Evolutionary conservation across 805 yeast species (phyloP).

Genomic region (Priceomyces haplophilus): DNA sequence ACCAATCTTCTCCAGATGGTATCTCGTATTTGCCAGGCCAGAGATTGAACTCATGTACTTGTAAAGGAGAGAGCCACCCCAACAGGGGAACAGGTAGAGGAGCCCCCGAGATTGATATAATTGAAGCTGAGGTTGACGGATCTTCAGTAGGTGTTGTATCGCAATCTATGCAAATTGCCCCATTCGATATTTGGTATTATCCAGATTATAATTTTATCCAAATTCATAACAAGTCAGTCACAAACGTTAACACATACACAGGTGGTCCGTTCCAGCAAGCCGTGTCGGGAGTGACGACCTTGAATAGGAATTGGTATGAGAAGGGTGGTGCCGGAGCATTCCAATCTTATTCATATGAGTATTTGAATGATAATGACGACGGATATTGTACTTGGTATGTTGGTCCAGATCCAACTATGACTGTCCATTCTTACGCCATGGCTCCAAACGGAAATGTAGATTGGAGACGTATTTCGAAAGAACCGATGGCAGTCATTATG

Average conservation of each 20-base stretch:
- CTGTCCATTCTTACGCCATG: conserved; percentile 45
- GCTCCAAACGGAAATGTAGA: conserved; percentile 38
- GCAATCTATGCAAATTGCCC: conserved; percentile 91
- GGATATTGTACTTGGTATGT: conserved; percentile 11
- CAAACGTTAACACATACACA: conserved; percentile 80
- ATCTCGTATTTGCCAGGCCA: conserved; percentile 86
- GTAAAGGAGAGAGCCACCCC: conserved; percentile 83
- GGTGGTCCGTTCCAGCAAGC: conserved; percentile 96
- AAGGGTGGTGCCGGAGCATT: conserved; percentile 49
- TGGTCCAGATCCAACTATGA: conserved; percentile 35
- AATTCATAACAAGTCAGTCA: conserved; percentile 61
- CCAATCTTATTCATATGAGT: conserved; percentile 61
- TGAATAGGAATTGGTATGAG: conserved; percentile 81
- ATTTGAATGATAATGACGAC: conserved; percentile 14
- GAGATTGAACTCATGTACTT: conserved; percentile 70
- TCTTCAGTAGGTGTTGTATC: conserved; percentile 64
- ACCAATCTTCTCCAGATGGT: conserved; percentile 89
- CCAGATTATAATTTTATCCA: conserved; percentile 82
- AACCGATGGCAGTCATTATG: conserved; percentile 38
- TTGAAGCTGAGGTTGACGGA: conserved; percentile 73
- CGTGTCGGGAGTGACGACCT: conserved; percentile 71
- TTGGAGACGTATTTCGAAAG: conserved; percentile 33
- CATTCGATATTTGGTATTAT: conserved; percentile 88
- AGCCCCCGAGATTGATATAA: conserved; percentile 89
- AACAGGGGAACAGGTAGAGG: conserved; percentile 87